These are phyloP conservation scores for Ophioceras dolichostomum DNA, from an alignment of 2,329 filamentous ascomycete species.

Conservation along the genomic window DNA sequence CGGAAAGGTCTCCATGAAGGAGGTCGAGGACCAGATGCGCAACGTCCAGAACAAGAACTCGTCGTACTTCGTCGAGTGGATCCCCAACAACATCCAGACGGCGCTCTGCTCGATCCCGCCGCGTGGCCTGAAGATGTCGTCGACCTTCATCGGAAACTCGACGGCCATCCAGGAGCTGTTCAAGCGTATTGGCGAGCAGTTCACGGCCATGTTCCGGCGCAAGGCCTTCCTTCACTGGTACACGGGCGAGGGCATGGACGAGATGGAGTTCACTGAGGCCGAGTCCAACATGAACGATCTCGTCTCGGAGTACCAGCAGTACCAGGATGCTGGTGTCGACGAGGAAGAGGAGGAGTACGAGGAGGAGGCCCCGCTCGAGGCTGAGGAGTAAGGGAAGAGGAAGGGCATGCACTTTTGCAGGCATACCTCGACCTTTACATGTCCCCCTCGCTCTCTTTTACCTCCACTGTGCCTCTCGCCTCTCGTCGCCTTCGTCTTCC, in stretches of 20 bases:
- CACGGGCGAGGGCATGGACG: conserved; percentile 99
- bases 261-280: conserved; percentile 99
- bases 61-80: conserved; percentile 99
- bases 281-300: conserved; percentile 99
- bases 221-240: conserved; percentile 99
- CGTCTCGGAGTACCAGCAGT: conserved; percentile 99
- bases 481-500: no score
- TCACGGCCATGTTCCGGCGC: conserved; percentile 99
- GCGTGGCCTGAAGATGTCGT: conserved; percentile 96
- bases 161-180: conserved; percentile 99
- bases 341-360: conserved; percentile 96
- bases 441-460: no score
- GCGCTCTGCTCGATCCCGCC: conserved; percentile 98
- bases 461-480: no score
- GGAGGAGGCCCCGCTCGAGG: conserved; percentile 69
- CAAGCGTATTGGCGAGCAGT: conserved; percentile 99
- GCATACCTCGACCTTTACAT: no score
- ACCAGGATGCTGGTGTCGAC: conserved; percentile 96
- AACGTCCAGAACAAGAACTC: conserved; percentile 99
- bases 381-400: conserved; percentile 55
- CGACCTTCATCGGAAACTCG: conserved; percentile 98
- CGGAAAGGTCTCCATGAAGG: conserved; percentile 99
- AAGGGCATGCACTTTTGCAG: no score
- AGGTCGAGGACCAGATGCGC: conserved; percentile 99
- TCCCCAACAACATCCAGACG: conserved; percentile 99